Conservation (phyloP, 2,329 filamentous ascomycete species). For the Fusarium oxysporum region DNA sequence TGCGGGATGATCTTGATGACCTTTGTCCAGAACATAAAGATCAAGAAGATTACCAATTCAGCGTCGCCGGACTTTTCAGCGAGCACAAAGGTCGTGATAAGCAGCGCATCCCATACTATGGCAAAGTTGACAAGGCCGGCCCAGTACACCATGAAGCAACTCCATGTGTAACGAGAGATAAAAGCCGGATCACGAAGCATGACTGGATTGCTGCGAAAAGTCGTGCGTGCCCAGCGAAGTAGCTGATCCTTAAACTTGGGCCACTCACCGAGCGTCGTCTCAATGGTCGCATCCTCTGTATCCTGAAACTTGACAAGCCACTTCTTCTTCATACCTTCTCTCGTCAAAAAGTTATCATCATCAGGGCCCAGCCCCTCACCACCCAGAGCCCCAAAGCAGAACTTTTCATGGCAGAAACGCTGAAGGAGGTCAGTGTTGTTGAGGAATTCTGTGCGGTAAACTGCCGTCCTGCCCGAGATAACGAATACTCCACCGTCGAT, state of each 20-base stretch:
- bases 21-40: conserved; percentile 68
- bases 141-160: conserved; percentile 67
- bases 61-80: neutral
- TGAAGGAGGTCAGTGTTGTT: conserved; percentile 55
- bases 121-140: conserved; percentile 67
- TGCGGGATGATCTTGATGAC: conserved; percentile 67
- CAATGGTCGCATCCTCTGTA: conserved; percentile 58
- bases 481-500: conserved; percentile 70
- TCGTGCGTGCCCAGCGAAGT: conserved; percentile 68
- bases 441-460: conserved; percentile 63
- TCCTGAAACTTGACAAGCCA: conserved; percentile 68
- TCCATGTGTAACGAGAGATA: conserved; percentile 53
- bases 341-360: conserved; percentile 72
- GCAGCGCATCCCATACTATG: conserved; percentile 60
- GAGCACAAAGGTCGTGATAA: conserved; percentile 51
- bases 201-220: conserved; percentile 66
- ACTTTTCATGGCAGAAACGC: conserved; percentile 62
- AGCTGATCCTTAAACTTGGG: conserved; percentile 65
- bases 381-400: conserved; percentile 57
- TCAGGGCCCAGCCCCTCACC: conserved; percentile 58
- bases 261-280: conserved; percentile 64
- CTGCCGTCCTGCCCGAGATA: conserved; percentile 66
- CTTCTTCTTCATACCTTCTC: conserved; percentile 61
- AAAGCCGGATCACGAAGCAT: conserved; percentile 58
- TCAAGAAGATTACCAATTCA: conserved; percentile 32